A percentile compares a stretch with the other conserved stretches of the same genome.
Evolutionary conservation across 73 alveolate genomes (phyloP).

Genomic region (Paramecium sexaurelia): DNA sequence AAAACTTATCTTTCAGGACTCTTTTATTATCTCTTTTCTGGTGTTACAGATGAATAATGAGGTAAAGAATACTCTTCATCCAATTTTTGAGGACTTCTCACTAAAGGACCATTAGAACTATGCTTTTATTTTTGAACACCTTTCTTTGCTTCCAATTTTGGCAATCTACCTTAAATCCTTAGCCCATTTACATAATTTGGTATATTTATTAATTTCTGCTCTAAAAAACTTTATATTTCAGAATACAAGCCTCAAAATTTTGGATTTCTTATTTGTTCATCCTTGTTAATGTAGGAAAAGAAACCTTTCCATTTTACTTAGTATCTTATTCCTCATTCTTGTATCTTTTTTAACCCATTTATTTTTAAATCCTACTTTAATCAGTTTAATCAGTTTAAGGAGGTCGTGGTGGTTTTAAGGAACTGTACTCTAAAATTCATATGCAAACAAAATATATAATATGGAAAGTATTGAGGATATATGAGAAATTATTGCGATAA

Average conservation of each 20-base stretch:
- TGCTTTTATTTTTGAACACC: constrained; percentile 11
- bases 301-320: constrained; percentile 30
- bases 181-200: constrained; percentile 50
- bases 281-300: neutral
- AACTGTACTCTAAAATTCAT: constrained; percentile 15
- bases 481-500: neutral
- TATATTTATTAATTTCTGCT: neutral
- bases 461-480: neutral
- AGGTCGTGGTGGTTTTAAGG: constrained; percentile 46
- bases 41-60: constrained; percentile 32
- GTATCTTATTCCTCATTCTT: neutral
- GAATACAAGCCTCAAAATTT: neutral
- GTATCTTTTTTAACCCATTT: neutral
- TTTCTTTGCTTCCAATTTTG: constrained; percentile 42
- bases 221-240: neutral
- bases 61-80: neutral
- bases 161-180: constrained; percentile 23
- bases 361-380: neutral
- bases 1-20: constrained; percentile 34
- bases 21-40: constrained; percentile 9
- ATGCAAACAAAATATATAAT: neutral
- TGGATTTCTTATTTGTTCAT: constrained; percentile 11
- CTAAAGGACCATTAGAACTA: constrained; percentile 41
- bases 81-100: neutral
- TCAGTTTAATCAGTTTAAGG: neutral